Evolutionary conservation across 139 green algal genomes (phyloP), one percentile per base, ranked within the genome.

Genomic region (Picochlorum sp.): DNA sequence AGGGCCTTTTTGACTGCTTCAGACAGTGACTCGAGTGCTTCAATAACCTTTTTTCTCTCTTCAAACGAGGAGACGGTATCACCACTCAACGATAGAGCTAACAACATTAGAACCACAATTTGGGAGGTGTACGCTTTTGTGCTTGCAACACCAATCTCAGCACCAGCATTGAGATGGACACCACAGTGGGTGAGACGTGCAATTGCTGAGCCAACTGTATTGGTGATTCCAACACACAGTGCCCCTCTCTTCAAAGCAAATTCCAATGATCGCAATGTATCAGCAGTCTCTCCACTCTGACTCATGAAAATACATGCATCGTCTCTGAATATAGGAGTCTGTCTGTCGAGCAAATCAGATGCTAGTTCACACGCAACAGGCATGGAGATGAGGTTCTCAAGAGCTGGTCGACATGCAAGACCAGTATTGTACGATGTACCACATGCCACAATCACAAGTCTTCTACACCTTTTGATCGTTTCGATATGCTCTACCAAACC

Each of bases 61-160:
- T 84, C 72, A 1, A 78, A 66, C 75, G 85, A 87, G 46, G 65
- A 69, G 64, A 96, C 92, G 23, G 69, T 90, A 78, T 99, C 94
- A 71, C 94, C 87, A 7, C 73, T 81, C 52, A 98, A 82, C 13
- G 82, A 77, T 60, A 97, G 80, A 32, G 92, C 92, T 72, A 98
- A 87, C 82, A 98, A 91, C 23, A 81, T 86, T 41, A 98, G 71
- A 18, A 78, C 83, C 16, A 96, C 75, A 72, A 98, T 96, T 78
- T 95, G 87, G 54, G 66, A 77, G 26, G 80, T 82, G 67, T 86
- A 87, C 9, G 80, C 81, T 72, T 98, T 98, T 64, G 93, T 98
- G 66, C 79, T 92, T 2, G 93, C 93, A 15, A 98, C 93, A 18
- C 93, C 93, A 44, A 98, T 98, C 81, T 98, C 93, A 50, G 85